Evolutionary conservation across 2,329 filamentous ascomycete genomes (phyloP).

Genomic region (Botryotinia convoluta): DNA sequence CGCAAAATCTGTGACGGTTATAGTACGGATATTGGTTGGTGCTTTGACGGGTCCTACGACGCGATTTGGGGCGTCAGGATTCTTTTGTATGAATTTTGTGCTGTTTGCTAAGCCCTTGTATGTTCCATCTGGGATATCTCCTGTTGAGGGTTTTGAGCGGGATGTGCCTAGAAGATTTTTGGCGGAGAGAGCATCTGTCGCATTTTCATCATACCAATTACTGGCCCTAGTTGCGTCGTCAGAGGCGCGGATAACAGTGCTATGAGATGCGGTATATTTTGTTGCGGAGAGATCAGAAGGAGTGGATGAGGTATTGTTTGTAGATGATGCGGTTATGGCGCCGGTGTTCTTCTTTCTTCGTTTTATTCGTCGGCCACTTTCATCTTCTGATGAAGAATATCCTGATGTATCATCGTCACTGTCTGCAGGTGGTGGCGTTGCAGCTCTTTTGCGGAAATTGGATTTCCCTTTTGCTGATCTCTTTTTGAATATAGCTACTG

Average conservation of each 20-base stretch:
- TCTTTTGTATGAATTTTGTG: slow-evolving; percentile 72
- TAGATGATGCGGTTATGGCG: slow-evolving; percentile 63
- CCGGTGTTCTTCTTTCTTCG: slow-evolving; percentile 67
- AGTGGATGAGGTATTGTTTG: slow-evolving; percentile 42
- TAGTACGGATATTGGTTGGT: slow-evolving; percentile 82
- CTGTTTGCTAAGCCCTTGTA: slow-evolving; percentile 76
- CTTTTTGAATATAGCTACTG: slow-evolving; percentile 78
- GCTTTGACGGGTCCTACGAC: slow-evolving; percentile 84
- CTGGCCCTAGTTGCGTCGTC: slow-evolving; percentile 88
- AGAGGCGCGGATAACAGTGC: slow-evolving; percentile 58
- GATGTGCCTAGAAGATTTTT: slow-evolving; percentile 61
- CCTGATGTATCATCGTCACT: slow-evolving; percentile 48
- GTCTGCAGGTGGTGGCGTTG: slow-evolving; percentile 68
- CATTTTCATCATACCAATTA: slow-evolving; percentile 85
- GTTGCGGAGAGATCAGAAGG: slow-evolving; percentile 49
- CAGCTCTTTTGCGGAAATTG: slow-evolving; percentile 76
- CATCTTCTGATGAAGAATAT: slow-evolving; percentile 73
- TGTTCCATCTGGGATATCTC: slow-evolving; percentile 54
- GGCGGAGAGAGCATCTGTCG: slow-evolving; percentile 38
- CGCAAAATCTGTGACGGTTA: slow-evolving; percentile 86
- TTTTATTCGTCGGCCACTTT: slow-evolving; percentile 75
- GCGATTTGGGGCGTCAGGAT: slow-evolving; percentile 67
- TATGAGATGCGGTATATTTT: slow-evolving; percentile 59
- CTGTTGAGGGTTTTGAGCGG: slow-evolving; percentile 40
- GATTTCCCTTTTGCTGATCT: slow-evolving; percentile 72